Base-by-base conservation (phyloP, 73 alveolate genomes). In the Paramecium primaurelia region DNA sequence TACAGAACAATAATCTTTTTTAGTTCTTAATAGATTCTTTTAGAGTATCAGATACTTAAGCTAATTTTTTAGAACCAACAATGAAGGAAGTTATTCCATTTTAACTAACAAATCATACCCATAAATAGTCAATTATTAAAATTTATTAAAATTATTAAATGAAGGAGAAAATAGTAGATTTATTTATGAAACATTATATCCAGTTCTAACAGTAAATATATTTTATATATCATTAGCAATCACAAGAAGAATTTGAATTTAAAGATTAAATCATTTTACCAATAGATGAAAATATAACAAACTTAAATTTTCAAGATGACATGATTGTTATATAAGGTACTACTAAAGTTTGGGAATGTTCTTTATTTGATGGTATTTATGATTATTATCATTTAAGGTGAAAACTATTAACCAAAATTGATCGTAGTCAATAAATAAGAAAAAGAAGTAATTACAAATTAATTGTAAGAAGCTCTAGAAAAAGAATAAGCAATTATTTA, bases 91-190 rank as follows among this genome's bases (percentile, higher is more conserved):
- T 20, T n/a, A 38, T 44, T 45, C 44, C 3, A 25, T 32, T 11
- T 26, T 80, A 80, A 44, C 73, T 8, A 80, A 80, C 22, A 80
- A 42, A 16, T 20, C 44, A 25, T 14, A 42, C 6, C 9, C 20
- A 45, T 25, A 40, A 80, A 12, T 36, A 14, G 36, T 10, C 12
- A 75, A 30, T 36, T 30, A 14, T 14, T 36, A 75, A 3, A 64
- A 64, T 10, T 64, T 64, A 32, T 32, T 64, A 32, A 64, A 64
- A 32, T 32, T 64, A 32, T 32, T 64, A 5, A 64, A 64, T 45
- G 91, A 80, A 25, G 58, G 58, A 1, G 58, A 42, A 26, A 80
- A 80, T 45, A 45, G 77, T 80, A 40, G 91, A 80, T 80, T 45
- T 9, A 80, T 80, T 1, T 80, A 32, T 80, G 47, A 80, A 26